Evolutionary conservation across 805 yeast species (phyloP).

Genomic region (Metschnikowia peoriensis): DNA sequence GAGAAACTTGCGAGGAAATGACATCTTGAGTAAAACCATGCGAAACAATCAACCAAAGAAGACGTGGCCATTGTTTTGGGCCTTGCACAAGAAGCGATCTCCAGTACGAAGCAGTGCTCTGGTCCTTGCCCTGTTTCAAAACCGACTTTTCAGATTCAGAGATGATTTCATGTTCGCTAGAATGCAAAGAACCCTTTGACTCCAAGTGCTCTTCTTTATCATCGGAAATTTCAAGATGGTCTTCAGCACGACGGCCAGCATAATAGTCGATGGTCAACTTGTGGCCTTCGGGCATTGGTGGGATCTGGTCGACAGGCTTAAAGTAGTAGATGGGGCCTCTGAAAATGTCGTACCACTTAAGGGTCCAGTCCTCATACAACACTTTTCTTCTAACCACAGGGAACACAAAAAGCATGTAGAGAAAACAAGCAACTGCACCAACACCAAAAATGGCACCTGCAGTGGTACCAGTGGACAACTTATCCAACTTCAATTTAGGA

Average conservation of each 20-base stretch:
- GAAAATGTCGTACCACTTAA: slow-evolving; percentile 53
- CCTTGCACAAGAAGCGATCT: slow-evolving; percentile 38
- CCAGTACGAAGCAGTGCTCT: slow-evolving; percentile 43
- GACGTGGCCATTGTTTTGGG: slow-evolving; percentile 54
- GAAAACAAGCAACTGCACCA: slow-evolving; percentile 52
- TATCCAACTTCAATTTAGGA: slow-evolving; percentile 57
- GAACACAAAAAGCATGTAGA: slow-evolving; percentile 53
- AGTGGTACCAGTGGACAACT: slow-evolving; percentile 51
- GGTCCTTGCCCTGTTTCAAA: slow-evolving; percentile 19
- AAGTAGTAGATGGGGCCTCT: slow-evolving; percentile 58
- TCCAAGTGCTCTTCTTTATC: slow-evolving; percentile 17
- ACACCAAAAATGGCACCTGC: slow-evolving; percentile 63
- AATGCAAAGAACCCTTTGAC: slow-evolving; percentile 10
- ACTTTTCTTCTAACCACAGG: slow-evolving; percentile 65
- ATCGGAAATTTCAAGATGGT: slow-evolving; percentile 13
- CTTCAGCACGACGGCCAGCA: slow-evolving; percentile 49
- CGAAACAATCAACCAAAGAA: slow-evolving; percentile 47
- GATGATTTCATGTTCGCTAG: slow-evolving; percentile 11
- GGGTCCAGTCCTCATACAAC: slow-evolving; percentile 63
- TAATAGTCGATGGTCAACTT: slow-evolving; percentile 61
- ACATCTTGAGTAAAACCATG: slow-evolving; percentile 70
- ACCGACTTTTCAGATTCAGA: slow-evolving; percentile 4
- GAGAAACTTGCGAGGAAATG: slow-evolving; percentile 44
- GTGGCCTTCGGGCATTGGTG: slow-evolving; percentile 65
- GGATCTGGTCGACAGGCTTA: slow-evolving; percentile 54